phyloP scores from a whole-genome alignment of 75 land plant species.

The Gnetum montanum region DNA sequence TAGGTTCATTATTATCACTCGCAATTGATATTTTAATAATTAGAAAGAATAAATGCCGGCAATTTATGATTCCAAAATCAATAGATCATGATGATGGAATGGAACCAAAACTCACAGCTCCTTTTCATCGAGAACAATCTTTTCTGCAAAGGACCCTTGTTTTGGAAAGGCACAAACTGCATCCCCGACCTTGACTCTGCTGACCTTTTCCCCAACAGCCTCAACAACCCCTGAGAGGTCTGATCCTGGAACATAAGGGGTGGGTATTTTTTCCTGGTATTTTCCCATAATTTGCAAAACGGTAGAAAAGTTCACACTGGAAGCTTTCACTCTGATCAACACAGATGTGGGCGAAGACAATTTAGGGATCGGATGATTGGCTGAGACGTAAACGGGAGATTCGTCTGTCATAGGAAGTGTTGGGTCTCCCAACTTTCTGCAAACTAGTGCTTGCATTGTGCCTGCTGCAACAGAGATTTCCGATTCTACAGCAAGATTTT shows the following conservation, averaged over 20 bases:
- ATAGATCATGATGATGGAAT: background rate
- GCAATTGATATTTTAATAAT: too few species aligned
- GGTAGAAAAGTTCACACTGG: constrained; percentile 82
- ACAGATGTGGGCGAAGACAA: constrained; percentile 47
- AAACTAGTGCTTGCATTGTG: constrained; percentile 41
- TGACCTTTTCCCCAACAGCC: constrained; percentile 48
- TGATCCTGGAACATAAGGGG: constrained; percentile 84
- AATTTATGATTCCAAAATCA: too few species aligned
- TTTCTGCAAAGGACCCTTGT: constrained; percentile 56
- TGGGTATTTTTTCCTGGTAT: constrained; percentile 81
- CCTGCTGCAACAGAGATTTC: constrained; percentile 10
- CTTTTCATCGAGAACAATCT: constrained; percentile 55
- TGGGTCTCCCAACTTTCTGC: constrained; percentile 52
- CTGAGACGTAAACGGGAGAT: constrained; percentile 35
- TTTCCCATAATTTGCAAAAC: constrained; percentile 64
- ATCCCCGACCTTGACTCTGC: constrained; percentile 62
- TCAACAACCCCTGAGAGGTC: constrained; percentile 89
- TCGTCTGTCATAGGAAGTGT: constrained; percentile 31
- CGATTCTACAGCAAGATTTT: too few species aligned
- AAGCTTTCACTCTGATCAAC: constrained; percentile 45
- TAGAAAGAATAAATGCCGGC: too few species aligned
- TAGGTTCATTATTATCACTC: too few species aligned
- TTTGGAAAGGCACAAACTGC: constrained; percentile 61
- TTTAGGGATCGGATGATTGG: constrained; percentile 40
- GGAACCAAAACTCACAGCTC: constrained; percentile 42